phyloP scores from a whole-genome alignment of 768 basidiomycete species.

The Naganishia vaughanmartiniae region DNA sequence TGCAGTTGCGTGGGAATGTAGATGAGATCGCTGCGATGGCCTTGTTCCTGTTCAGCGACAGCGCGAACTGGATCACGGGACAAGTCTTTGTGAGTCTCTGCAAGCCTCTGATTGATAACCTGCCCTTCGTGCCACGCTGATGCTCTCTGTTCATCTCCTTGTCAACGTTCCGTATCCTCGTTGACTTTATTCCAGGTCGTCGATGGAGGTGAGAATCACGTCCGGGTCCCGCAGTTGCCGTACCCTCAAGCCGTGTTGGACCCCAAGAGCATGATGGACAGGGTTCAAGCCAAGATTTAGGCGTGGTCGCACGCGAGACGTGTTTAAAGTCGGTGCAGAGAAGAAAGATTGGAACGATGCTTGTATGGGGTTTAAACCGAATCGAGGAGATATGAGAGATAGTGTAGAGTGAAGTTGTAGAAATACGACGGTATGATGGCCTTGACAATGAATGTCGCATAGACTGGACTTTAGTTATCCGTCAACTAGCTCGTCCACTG shows the following conservation, averaged over 20 bases:
- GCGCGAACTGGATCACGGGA: conserved; percentile 72
- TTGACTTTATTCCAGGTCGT: conserved; percentile 39
- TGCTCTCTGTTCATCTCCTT: neutral
- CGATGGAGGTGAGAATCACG: conserved; percentile 50
- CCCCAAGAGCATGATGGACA: conserved; percentile 37
- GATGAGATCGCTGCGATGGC: conserved; percentile 69
- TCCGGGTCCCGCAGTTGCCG: conserved; percentile 34
- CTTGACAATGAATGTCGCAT: too few species aligned
- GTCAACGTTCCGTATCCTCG: conserved; percentile 27
- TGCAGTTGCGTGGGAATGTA: conserved; percentile 7
- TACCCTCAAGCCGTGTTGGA: conserved; percentile 49
- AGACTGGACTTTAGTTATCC: too few species aligned
- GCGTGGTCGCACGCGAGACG: too few species aligned
- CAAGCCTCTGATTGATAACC: neutral
- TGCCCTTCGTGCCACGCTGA: neutral
- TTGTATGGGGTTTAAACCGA: neutral
- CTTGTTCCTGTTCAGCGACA: conserved; percentile 77
- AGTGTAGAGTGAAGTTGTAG: conserved; percentile 19
- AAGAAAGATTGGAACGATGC: too few species aligned
- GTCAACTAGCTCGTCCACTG: too few species aligned
- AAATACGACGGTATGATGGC: neutral
- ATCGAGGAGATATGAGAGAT: neutral
- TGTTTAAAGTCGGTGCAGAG: too few species aligned
- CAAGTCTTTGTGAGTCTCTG: conserved; percentile 60
- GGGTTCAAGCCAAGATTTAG: conserved; percentile 42